Evolutionary conservation across 106 monocot species (phyloP).

Genomic region (Allium cepa): DNA sequence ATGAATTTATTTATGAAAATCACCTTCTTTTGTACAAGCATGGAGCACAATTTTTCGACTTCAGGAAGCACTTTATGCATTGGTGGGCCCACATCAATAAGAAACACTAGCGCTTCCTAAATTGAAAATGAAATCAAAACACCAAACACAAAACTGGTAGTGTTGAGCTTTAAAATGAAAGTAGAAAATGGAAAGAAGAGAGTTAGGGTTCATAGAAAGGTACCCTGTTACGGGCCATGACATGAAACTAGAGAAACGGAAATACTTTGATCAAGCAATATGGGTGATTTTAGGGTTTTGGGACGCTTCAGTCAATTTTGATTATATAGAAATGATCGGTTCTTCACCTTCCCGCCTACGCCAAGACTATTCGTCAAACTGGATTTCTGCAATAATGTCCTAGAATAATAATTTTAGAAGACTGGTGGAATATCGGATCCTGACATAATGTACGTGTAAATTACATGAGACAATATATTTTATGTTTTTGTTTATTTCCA

Average conservation of each 20-base stretch:
- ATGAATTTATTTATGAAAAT: not conserved
- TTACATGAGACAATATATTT: too few species aligned
- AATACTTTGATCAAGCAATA: not conserved
- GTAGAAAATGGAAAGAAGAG: not conserved
- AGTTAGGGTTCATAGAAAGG: not conserved
- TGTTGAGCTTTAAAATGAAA: not conserved
- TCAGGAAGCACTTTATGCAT: constrained; percentile 76
- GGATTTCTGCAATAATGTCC: too few species aligned
- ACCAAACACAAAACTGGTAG: not conserved
- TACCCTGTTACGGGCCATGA: constrained; percentile 19
- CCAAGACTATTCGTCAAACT: not conserved
- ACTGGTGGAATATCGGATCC: too few species aligned
- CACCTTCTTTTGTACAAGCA: constrained; percentile 89
- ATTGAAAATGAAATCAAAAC: not conserved
- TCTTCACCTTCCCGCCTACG: constrained; percentile 19
- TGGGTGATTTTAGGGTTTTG: not conserved
- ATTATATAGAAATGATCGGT: not conserved
- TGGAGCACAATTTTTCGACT: constrained; percentile 70
- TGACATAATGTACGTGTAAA: too few species aligned
- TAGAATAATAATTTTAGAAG: too few species aligned
- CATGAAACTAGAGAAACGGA: not conserved
- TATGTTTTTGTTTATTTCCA: too few species aligned
- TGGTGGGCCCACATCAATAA: constrained; percentile 85
- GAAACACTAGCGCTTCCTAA: constrained; percentile 73
- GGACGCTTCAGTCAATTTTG: not conserved